phyloP scores from a whole-genome alignment of 345 rosid genomes.

The Hibiscus syriacus region DNA sequence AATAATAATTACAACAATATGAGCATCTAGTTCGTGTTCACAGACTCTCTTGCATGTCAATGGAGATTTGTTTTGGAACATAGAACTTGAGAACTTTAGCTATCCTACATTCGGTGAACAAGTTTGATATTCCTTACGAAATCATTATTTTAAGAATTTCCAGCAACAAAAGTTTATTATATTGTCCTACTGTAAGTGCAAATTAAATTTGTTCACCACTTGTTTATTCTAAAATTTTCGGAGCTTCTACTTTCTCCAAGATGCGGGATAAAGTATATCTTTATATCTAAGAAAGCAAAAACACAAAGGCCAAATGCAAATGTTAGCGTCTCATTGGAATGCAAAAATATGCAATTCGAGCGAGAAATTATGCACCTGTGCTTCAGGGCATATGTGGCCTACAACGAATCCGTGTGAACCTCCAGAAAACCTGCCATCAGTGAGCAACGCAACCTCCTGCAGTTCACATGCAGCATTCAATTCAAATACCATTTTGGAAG shows the following conservation, averaged over 20 bases:
- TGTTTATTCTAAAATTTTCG: not conserved
- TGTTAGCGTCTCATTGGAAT: not conserved
- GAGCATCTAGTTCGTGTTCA: too few relatives aligned
- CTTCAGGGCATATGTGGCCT: constrained; percentile 96
- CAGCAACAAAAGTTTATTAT: not conserved
- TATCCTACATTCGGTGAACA: not conserved
- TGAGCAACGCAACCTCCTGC: constrained; percentile 93
- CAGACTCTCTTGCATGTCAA: too few relatives aligned
- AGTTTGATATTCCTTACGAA: not conserved
- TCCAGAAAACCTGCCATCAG: constrained; percentile 98
- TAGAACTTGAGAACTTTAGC: not conserved
- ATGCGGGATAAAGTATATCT: not conserved
- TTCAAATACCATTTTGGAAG: not conserved
- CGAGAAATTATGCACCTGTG: constrained; percentile 53
- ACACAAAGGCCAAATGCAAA: not conserved
- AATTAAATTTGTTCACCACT: not conserved
- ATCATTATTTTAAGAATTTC: not conserved
- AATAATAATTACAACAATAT: too few relatives aligned
- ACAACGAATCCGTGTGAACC: constrained; percentile 99
- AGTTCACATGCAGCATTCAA: constrained; percentile 15
- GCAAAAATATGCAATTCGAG: not conserved
- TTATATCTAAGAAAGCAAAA: not conserved
- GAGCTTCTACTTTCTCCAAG: not conserved
- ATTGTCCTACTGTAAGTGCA: not conserved
- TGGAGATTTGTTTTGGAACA: not conserved